Evolutionary conservation across 2,329 filamentous ascomycete species (phyloP).

Genomic region (Knoxdaviesia capensis): DNA sequence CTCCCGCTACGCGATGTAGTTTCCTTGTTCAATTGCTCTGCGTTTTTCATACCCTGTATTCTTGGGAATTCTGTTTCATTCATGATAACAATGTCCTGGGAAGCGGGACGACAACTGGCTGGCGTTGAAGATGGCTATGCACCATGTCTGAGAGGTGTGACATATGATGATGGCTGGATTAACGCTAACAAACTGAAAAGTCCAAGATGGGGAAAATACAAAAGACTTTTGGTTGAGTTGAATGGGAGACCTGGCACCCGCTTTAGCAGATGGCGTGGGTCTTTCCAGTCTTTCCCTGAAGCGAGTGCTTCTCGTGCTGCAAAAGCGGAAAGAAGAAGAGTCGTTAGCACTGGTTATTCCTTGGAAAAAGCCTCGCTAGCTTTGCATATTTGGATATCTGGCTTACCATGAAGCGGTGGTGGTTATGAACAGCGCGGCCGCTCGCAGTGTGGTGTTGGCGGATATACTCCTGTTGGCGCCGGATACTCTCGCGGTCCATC

Average conservation of each 20-base stretch:
- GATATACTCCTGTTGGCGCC: slow-evolving; percentile 48
- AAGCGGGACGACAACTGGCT: too few species aligned
- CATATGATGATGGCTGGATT: too few species aligned
- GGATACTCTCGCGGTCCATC: slow-evolving; percentile 53
- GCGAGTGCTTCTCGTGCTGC: slow-evolving; percentile 60
- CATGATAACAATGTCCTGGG: too few species aligned
- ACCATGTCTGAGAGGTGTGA: too few species aligned
- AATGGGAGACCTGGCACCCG: neutral
- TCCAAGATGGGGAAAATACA: too few species aligned
- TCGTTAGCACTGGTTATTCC: slow-evolving; percentile 4
- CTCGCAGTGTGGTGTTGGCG: slow-evolving; percentile 31
- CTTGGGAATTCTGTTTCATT: too few species aligned
- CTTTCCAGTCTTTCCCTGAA: slow-evolving; percentile 82
- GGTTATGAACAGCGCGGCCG: slow-evolving; percentile 30
- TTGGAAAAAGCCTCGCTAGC: neutral
- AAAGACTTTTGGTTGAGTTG: too few species aligned
- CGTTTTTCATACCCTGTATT: too few species aligned
- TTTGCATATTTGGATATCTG: neutral
- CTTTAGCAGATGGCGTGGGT: slow-evolving; percentile 65
- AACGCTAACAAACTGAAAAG: too few species aligned
- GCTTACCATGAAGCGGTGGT: slow-evolving; percentile 28
- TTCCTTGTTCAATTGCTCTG: too few species aligned
- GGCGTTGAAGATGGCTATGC: too few species aligned
- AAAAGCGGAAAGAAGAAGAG: neutral
- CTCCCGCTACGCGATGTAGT: too few species aligned